phyloP scores from a whole-genome alignment of 192 early-diverging fungal species.

The Entophlyctis helioformis region DNA sequence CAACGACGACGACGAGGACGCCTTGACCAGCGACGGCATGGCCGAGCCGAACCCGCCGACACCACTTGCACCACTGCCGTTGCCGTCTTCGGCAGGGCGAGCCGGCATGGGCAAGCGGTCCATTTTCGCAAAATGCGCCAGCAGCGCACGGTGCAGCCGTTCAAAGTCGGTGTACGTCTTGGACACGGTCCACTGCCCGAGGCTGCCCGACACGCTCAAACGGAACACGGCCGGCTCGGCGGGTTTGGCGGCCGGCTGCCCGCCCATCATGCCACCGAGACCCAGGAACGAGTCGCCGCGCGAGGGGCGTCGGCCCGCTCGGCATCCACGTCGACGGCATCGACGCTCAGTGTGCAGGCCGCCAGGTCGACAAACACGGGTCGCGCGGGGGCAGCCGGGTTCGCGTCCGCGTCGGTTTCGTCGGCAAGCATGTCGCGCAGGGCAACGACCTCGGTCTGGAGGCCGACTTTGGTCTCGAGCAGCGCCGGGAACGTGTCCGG shows the following conservation, averaged over 20 bases:
- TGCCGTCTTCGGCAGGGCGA: background rate
- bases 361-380: background rate
- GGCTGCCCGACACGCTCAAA: constrained; percentile 2
- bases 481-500: constrained; percentile 8
- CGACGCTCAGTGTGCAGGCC: constrained; percentile 3
- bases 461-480: constrained; percentile 15
- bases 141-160: constrained; percentile 4
- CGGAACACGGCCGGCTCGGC: constrained; percentile 1
- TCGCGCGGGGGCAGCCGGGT: background rate
- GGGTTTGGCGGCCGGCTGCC: no score
- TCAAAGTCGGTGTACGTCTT: constrained; percentile 10
- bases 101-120: constrained; percentile 5
- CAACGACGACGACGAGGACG: background rate
- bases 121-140: constrained; percentile 3
- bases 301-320: background rate
- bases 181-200: constrained; percentile 17
- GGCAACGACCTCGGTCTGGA: constrained; percentile 15
- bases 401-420: constrained; percentile 5
- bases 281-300: background rate
- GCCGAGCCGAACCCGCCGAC: constrained; percentile 15
- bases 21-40: constrained; percentile 1
- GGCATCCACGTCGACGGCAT: constrained; percentile 4
- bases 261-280: no score
- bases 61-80: constrained; percentile 1
- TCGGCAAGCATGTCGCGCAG: constrained; percentile 10